These are phyloP conservation scores for Schwanniomyces yamadae DNA, from an alignment of 805 yeast species.

Conservation along the genomic window DNA sequence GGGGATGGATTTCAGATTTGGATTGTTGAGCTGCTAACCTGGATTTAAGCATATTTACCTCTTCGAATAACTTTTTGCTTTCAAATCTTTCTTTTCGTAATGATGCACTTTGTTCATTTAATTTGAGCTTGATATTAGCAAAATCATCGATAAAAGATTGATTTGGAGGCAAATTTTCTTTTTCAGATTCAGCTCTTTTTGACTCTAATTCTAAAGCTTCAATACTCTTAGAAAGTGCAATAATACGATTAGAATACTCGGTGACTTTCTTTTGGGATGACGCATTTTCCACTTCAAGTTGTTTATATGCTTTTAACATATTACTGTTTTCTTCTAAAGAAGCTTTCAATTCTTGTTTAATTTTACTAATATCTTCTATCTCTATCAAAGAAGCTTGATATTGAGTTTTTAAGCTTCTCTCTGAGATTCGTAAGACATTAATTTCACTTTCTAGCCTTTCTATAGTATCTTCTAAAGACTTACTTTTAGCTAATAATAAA, in stretches of 20 bases:
- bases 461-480: too few relatives aligned
- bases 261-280: constrained; percentile 18
- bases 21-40: constrained; percentile 61
- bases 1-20: constrained; percentile 29
- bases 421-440: too few relatives aligned
- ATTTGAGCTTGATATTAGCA: constrained; percentile 47
- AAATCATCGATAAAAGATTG: constrained; percentile 42
- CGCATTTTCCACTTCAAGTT: constrained; percentile 24
- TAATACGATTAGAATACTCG: constrained; percentile 28
- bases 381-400: background rate
- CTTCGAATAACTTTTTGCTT: constrained; percentile 50
- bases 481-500: background rate
- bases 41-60: constrained; percentile 57
- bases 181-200: constrained; percentile 24
- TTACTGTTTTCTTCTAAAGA: constrained; percentile 13
- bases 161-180: constrained; percentile 39
- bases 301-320: constrained; percentile 9
- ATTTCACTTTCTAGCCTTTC: too few relatives aligned
- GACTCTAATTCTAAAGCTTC: constrained; percentile 16
- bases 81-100: constrained; percentile 48
- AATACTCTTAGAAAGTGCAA: constrained; percentile 22
- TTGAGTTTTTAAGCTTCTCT: constrained; percentile 4
- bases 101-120: constrained; percentile 52
- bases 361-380: background rate
- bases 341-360: constrained; percentile 6